Percentiles rank a stretch among this genome's conserved stretches.
Conservation (phyloP, 2,329 filamentous ascomycete genomes). For the Pseudogymnoascus sp. region DNA sequence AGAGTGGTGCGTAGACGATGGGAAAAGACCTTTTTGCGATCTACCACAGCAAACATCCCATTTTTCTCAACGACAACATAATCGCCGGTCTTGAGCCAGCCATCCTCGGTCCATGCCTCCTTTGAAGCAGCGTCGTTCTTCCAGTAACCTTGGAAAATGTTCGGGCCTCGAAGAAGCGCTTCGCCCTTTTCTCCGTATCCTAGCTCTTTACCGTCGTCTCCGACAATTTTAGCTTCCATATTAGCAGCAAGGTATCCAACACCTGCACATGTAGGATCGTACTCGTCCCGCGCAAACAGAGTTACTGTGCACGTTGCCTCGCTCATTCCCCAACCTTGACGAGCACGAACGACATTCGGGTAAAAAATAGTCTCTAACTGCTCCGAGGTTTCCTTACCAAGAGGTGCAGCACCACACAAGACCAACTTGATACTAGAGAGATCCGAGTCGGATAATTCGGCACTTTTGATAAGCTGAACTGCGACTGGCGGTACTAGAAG, state of each 20-base stretch:
- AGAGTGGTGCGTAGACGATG: too few species aligned
- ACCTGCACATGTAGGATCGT: slow-evolving; percentile 30
- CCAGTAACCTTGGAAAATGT: slow-evolving; percentile 71
- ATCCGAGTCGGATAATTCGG: slow-evolving; percentile 56
- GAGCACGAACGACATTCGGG: background rate
- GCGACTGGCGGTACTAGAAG: slow-evolving; percentile 67
- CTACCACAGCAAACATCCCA: slow-evolving; percentile 34
- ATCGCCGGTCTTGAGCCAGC: background rate
- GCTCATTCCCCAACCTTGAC: slow-evolving; percentile 83
- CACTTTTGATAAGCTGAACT: slow-evolving; percentile 62
- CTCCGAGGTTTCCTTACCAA: slow-evolving; percentile 33
- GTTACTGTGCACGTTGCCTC: slow-evolving; percentile 66
- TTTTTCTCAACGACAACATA: slow-evolving; percentile 36
- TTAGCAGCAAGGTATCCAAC: slow-evolving; percentile 67
- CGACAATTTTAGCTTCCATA: slow-evolving; percentile 58
- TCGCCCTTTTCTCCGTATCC: slow-evolving; percentile 52
- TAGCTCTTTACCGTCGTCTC: slow-evolving; percentile 42
- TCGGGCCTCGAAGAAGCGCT: slow-evolving; percentile 63
- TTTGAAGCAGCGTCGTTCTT: slow-evolving; percentile 35
- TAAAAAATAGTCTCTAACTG: background rate
- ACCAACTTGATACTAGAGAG: slow-evolving; percentile 54
- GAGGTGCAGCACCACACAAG: slow-evolving; percentile 60
- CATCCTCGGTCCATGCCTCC: slow-evolving; percentile 11
- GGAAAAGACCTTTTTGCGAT: slow-evolving; percentile 19
- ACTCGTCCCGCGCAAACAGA: slow-evolving; percentile 50